Base-by-base conservation (phyloP, 768 basidiomycete genomes). In the Mycena galericulata region DNA sequence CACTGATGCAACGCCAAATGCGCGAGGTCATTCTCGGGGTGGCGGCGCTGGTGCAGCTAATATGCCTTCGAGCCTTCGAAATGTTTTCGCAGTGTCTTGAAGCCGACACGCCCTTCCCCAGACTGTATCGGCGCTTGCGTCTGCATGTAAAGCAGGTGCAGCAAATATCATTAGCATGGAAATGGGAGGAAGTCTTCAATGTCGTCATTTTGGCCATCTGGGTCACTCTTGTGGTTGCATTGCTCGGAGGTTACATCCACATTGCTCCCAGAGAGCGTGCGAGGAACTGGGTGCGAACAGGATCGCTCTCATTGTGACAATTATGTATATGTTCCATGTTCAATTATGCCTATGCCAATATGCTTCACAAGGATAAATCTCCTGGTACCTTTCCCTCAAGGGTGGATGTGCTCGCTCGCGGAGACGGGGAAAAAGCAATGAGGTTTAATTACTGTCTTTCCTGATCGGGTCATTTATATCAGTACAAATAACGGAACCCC, bases 401-500 rank as follows among this genome's bases (percentile, higher is more conserved):
- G n/a, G n/a, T n/a, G n/a, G n/a, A n/a, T n/a, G n/a, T n/a, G n/a
- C n/a, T n/a, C n/a, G n/a, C n/a, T n/a, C n/a, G n/a, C n/a, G n/a
- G n/a, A n/a, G n/a, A n/a, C n/a, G n/a, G n/a, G n/a, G n/a, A n/a
- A n/a, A n/a, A n/a, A n/a, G n/a, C n/a, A n/a, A n/a, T n/a, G n/a
- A n/a, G n/a, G n/a, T n/a, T n/a, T n/a, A n/a, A n/a, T n/a, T n/a
- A n/a, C n/a, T n/a, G n/a, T n/a, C 2, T 11, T 20, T 24, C 38
- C 26, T 40, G 11, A 17, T 20, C 14, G 18, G 15, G 7, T 47
- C n/a, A 18, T 54, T 53, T n/a, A 32, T 36, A 18, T 53, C 22
- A 90, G 67, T 87, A 85, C 43, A 90, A 76, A 74, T 89, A 90
- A 38, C 89, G 80, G 78, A 89, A 90, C 0, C 87, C 87, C 72